Evolutionary conservation across 2,329 filamentous ascomycete species (phyloP), one percentile per base, ranked within the genome.

Genomic region (Laburnicola sp.): DNA sequence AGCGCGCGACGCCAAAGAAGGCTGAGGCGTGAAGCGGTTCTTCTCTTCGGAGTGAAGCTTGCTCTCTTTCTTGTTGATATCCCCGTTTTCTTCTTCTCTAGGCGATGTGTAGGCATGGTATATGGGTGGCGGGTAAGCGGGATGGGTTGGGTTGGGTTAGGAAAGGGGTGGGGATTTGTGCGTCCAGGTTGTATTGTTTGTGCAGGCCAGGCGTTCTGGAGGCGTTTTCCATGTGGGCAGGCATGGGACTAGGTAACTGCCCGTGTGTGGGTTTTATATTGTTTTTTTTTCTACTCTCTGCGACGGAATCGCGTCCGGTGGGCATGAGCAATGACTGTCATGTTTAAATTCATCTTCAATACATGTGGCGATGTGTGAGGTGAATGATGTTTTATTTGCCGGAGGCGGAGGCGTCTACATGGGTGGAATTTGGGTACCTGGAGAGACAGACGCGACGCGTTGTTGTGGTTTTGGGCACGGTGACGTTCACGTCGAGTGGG

Each of bases 1-100:
- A 81, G 63, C 75, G 78, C 42, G 70, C 79, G 4, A 68, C 69
- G 41, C 69, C 70, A 45, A 72, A 72, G 66, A 72, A 71, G 65
- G 63, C 68, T 36, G 64, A 58, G 51, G 65, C 68, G 67, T 72
- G 53, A 71, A 57, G 43, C 38, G 30, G 34, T 52, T 27, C 30
- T 41, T 27, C 9, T 34, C n/a, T n/a, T n/a, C n/a, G n/a, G n/a
- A n/a, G n/a, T 54, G 31, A 53, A 39, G 50, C 42, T 56, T 58
- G 46, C 41, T 44, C 36, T 58, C 51, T 52, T 61, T 65, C 53
- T 48, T 64, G 58, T 65, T 61, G 51, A 69, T 69, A 69, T 69
- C 63, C 65, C 65, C 48, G 53, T 59, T 64, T 61, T 59, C 45
- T 57, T 50, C 63, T 57, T 42, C 10, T 48, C n/a, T 44, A 3